These are phyloP conservation scores for Penicillium psychrofluorescens DNA, from an alignment of 495 filamentous ascomycete species.

Conservation along the genomic window DNA sequence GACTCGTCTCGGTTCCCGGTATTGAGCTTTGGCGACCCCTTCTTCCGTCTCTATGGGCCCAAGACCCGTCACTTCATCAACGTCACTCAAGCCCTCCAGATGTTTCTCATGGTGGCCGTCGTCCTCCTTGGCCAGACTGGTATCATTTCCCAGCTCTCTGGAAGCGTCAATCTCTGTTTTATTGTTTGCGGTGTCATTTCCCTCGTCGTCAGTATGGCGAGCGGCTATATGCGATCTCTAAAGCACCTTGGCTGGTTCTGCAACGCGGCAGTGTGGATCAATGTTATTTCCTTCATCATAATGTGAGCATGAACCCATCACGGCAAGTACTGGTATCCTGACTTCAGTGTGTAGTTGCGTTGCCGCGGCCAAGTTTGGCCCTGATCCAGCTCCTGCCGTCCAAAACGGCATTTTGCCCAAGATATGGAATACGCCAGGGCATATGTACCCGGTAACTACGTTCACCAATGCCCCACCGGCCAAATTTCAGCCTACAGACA, in stretches of 20 bases:
- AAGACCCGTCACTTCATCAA: constrained; percentile 46
- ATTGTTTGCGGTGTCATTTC: constrained; percentile 42
- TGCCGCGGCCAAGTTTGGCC: too few relatives aligned
- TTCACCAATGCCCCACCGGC: constrained; percentile 6
- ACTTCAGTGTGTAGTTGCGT: too few relatives aligned
- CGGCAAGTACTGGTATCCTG: too few relatives aligned
- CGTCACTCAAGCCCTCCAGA: constrained; percentile 42
- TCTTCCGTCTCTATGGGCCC: constrained; percentile 46
- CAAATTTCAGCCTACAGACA: constrained; percentile 9
- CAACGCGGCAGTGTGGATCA: constrained; percentile 20
- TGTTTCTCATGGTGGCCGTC: constrained; percentile 46
- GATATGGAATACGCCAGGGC: too few relatives aligned
- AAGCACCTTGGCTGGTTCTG: constrained; percentile 19
- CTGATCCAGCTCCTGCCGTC: too few relatives aligned
- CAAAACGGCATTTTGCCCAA: too few relatives aligned
- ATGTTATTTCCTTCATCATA: constrained; percentile 18
- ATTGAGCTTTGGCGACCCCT: constrained; percentile 49
- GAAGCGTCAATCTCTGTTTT: constrained; percentile 39
- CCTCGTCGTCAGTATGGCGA: constrained; percentile 34
- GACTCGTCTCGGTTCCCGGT: constrained; percentile 49
- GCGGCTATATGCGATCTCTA: constrained; percentile 35
- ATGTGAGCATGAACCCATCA: too few relatives aligned
- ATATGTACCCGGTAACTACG: too few relatives aligned
- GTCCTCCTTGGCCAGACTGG: constrained; percentile 47
- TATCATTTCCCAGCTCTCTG: constrained; percentile 16